Percentiles rank a stretch among this genome's conserved stretches.
phyloP scores from a whole-genome alignment of 83 land plant genomes.

The Thuja plicata region DNA sequence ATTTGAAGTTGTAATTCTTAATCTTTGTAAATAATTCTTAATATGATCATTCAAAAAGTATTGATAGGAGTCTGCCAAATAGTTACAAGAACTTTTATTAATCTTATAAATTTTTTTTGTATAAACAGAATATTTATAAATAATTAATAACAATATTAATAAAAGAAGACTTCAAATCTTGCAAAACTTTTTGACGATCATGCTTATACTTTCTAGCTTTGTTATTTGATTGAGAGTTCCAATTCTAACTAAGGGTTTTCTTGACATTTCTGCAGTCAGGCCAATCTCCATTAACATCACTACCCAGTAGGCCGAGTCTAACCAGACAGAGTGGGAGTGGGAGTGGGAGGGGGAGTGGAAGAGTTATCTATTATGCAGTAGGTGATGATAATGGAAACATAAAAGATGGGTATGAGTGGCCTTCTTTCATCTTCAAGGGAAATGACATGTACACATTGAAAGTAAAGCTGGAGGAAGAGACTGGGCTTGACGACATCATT shows the following conservation, averaged over 20 bases:
- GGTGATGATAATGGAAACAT: conserved; percentile 64
- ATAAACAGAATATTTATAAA: too few species aligned
- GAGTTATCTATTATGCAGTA: conserved; percentile 65
- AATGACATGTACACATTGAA: conserved; percentile 53
- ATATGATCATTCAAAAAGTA: too few species aligned
- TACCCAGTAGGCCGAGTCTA: too few species aligned
- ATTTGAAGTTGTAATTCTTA: too few species aligned
- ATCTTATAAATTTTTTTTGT: too few species aligned
- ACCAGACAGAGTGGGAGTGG: background rate
- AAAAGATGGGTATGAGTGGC: conserved; percentile 38
- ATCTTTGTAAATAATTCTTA: too few species aligned
- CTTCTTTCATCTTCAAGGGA: conserved; percentile 54
- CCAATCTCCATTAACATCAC: background rate
- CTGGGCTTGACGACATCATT: conserved; percentile 53
- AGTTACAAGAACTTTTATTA: too few species aligned
- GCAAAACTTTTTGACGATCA: too few species aligned
- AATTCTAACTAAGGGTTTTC: background rate
- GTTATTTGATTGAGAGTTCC: background rate
- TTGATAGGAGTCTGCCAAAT: too few species aligned
- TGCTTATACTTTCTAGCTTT: background rate
- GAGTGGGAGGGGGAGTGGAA: conserved; percentile 67
- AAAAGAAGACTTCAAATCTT: too few species aligned
- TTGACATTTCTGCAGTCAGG: background rate
- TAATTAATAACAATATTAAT: too few species aligned
- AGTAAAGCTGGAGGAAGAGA: conserved; percentile 53